Conservation (phyloP, 306 rosid species). For the Chamaecrista fasciculata region DNA sequence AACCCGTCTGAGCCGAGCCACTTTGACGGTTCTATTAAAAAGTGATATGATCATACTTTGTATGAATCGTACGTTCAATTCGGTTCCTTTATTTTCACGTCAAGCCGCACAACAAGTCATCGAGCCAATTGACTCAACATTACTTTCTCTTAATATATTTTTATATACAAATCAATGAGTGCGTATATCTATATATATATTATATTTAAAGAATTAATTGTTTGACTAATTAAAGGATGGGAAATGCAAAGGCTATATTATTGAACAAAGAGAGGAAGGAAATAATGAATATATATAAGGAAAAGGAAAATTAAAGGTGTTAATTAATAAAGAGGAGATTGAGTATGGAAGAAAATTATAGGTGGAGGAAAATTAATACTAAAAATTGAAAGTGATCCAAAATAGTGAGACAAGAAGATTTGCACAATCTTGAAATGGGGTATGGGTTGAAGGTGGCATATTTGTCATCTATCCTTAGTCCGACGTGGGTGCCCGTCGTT, state of each 20-base stretch:
- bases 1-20: no score
- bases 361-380: not conserved
- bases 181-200: no score
- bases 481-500: conserved; percentile 73
- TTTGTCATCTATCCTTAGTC: conserved; percentile 62
- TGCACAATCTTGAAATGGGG: conserved; percentile 61
- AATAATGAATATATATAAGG: no score
- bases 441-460: conserved; percentile 59
- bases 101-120: not conserved
- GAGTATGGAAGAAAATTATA: not conserved
- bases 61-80: not conserved
- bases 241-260: no score
- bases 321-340: conserved; percentile 17
- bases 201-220: no score
- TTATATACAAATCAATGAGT: no score
- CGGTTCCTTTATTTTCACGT: not conserved
- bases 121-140: not conserved
- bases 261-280: no score
- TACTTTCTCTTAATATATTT: no score
- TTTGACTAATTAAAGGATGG: no score
- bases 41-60: not conserved
- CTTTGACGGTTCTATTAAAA: no score
- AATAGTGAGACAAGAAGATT: conserved; percentile 60
- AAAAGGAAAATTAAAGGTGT: not conserved
- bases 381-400: conserved; percentile 23